Base-by-base conservation (phyloP, 2,329 filamentous ascomycete genomes). In the Colletotrichum sp. region DNA sequence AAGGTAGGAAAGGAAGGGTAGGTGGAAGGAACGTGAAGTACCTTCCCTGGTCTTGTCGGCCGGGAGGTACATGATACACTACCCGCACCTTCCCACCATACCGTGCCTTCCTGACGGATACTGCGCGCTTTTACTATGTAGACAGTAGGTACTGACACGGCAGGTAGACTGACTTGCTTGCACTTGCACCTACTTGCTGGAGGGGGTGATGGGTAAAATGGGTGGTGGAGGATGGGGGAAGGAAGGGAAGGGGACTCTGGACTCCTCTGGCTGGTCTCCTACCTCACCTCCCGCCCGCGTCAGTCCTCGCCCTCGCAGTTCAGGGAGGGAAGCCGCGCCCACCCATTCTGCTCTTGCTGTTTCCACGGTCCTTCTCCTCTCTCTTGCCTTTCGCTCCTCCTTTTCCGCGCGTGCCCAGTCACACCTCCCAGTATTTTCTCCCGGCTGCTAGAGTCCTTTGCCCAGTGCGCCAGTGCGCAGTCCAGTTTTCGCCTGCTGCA, bases 301-400 rank as follows among this genome's bases (percentile, higher is more conserved):
- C 43, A 52, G 43, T 52, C 43, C 43, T 52, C 43, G 43, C 43
- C 66, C 39, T 66, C 52, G 36, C 52, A 52, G 27, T 62, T 69
- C 73, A 75, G 73, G 74, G 70, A 75, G 73, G 73, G 70, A 68
- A 76, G 70, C 62, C 43, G 74, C 65, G 65, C 74, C 74, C 74
- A 76, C 74, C 60, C 66, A 60, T 66, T 60, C 48, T 30, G 69
- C 66, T 60, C 32, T 39, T 32, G 43, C 65, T 6, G 22, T 71
- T 76, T 70, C 70, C 74, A 52, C 43, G 55, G 13, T 16, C 66
- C 16, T 28, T 69, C 71, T 66, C 74, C 70, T 74, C 70, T 74
- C 62, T 75, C 68, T 18, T 66, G 22, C 52, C 43, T 56, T 34
- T 66, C 36, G 27, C 70, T 75, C 48, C 52, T 74, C 25, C 62